These are phyloP conservation scores for Microstroma glucosiphilum DNA, from an alignment of 1,284 basidiomycete species.

Conservation along the genomic window DNA sequence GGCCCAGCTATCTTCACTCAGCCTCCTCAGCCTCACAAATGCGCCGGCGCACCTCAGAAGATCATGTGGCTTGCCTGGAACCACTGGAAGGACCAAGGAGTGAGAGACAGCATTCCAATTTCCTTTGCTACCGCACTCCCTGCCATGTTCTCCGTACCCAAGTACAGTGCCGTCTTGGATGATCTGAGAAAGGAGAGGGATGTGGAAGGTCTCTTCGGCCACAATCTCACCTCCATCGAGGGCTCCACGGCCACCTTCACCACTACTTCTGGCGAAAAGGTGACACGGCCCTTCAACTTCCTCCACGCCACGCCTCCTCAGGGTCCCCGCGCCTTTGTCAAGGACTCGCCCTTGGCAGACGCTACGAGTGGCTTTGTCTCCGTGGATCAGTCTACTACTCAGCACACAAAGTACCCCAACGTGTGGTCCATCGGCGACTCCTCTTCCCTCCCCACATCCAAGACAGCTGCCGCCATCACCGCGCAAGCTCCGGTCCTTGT, in stretches of 20 bases:
- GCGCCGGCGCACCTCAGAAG: slow-evolving; percentile 67
- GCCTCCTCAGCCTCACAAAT: slow-evolving; percentile 88
- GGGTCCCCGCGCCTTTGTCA: slow-evolving; percentile 78
- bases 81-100: slow-evolving; percentile 35
- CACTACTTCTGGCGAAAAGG: slow-evolving; percentile 36
- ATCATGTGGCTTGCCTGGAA: slow-evolving; percentile 48
- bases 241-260: slow-evolving; percentile 71
- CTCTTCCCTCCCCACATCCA: slow-evolving; percentile 83
- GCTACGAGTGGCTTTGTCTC: slow-evolving; percentile 59
- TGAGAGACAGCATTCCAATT: slow-evolving; percentile 51
- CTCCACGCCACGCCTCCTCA: slow-evolving; percentile 86
- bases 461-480: slow-evolving; percentile 90
- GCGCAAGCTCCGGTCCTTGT: slow-evolving; percentile 84
- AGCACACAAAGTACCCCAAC: slow-evolving; percentile 73
- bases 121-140: slow-evolving; percentile 82
- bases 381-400: slow-evolving; percentile 72
- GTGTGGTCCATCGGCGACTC: slow-evolving; percentile 87
- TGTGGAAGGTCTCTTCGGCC: slow-evolving; percentile 71
- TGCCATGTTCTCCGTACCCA: slow-evolving; percentile 76
- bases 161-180: slow-evolving; percentile 82
- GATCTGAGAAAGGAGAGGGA: slow-evolving; percentile 70
- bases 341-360: slow-evolving; percentile 59
- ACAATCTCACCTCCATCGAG: slow-evolving; percentile 76
- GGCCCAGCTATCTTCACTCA: slow-evolving; percentile 93
- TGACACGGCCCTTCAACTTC: slow-evolving; percentile 70